Conservation (phyloP, 208 protist species). For the Angomonas desouzai region DNA sequence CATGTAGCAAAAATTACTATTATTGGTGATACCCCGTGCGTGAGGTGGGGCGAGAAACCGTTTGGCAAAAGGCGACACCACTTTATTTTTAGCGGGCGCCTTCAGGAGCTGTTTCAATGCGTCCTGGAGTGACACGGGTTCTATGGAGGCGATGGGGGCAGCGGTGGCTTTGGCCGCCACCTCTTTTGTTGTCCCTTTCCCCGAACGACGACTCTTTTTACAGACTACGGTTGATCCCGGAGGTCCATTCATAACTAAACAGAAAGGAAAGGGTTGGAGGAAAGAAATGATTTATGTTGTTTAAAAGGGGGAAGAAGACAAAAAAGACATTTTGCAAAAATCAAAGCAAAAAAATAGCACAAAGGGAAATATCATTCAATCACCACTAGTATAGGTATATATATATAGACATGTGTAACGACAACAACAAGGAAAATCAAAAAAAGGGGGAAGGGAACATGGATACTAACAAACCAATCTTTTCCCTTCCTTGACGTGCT, state of each 20-base stretch:
- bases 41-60: conserved; percentile 34
- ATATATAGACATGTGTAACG: too few relatives aligned
- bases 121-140: neutral
- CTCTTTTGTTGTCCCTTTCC: neutral
- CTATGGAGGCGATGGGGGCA: neutral
- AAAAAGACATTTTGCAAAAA: too few relatives aligned
- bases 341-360: too few relatives aligned
- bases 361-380: too few relatives aligned
- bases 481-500: conserved; percentile 20
- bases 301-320: conserved; percentile 12
- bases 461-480: neutral
- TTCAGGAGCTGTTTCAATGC: neutral
- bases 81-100: neutral
- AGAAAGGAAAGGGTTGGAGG: conserved; percentile 4
- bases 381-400: too few relatives aligned
- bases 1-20: conserved; percentile 84
- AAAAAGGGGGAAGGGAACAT: conserved; percentile 9
- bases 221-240: conserved; percentile 19
- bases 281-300: conserved; percentile 10
- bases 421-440: conserved; percentile 1
- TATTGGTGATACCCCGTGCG: conserved; percentile 70
- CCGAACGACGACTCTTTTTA: neutral
- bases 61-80: conserved; percentile 19
- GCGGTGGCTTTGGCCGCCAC: neutral
- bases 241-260: conserved; percentile 23